Evolutionary conservation across 169 alveolate genomes (phyloP).

Genomic region (Plasmodium gallinaceum): DNA sequence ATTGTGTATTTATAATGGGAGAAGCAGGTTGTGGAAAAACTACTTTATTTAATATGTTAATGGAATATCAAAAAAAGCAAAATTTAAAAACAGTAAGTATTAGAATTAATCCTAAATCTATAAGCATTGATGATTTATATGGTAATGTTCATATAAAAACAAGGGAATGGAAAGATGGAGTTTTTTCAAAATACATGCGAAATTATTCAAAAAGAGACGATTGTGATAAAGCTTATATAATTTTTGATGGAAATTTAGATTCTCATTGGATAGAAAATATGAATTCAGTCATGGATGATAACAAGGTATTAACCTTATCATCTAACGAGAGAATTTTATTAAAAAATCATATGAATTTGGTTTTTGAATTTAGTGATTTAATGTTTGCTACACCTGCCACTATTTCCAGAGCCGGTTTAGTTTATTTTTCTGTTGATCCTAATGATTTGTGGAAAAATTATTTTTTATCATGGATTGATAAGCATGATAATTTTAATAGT

Average conservation of each 20-base stretch:
- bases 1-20: slow-evolving; percentile 97
- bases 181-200: slow-evolving; percentile 93
- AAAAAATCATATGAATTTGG: slow-evolving; percentile 96
- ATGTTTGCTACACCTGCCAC: slow-evolving; percentile 98
- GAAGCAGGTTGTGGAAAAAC: slow-evolving; percentile 96
- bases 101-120: slow-evolving; percentile 94
- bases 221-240: slow-evolving; percentile 93
- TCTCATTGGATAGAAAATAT: slow-evolving; percentile 97
- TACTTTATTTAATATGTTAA: slow-evolving; percentile 93
- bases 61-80: slow-evolving; percentile 93
- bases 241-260: slow-evolving; percentile 96
- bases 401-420: slow-evolving; percentile 97
- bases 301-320: slow-evolving; percentile 95
- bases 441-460: slow-evolving; percentile 96
- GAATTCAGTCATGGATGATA: slow-evolving; percentile 97
- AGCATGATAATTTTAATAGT: slow-evolving; percentile 85
- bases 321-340: slow-evolving; percentile 96
- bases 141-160: slow-evolving; percentile 94
- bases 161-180: slow-evolving; percentile 96
- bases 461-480: slow-evolving; percentile 94
- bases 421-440: slow-evolving; percentile 92
- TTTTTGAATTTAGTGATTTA: slow-evolving; percentile 97
- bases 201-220: slow-evolving; percentile 89
- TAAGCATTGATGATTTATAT: slow-evolving; percentile 93
- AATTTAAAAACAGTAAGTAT: slow-evolving; percentile 93